phyloP scores from a whole-genome alignment of 2,329 filamentous ascomycete species.

The Apiospora malaysiana region DNA sequence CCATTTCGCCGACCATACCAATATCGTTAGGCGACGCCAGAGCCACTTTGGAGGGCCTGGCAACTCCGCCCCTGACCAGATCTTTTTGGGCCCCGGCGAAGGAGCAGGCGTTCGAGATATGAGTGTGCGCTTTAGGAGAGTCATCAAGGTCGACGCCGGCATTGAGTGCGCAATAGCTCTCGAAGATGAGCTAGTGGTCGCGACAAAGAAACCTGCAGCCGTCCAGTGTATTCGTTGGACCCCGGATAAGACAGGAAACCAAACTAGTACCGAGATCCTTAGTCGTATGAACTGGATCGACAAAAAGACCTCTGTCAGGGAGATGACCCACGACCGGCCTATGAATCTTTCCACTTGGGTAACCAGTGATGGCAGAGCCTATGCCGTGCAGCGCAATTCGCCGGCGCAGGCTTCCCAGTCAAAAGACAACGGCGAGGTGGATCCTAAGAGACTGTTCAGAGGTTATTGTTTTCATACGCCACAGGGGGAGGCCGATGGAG shows the following conservation, averaged over 20 bases:
- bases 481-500: conserved; percentile 61
- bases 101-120: conserved; percentile 83
- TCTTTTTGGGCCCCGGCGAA: conserved; percentile 79
- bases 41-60: conserved; percentile 64
- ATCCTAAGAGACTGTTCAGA: conserved; percentile 75
- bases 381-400: conserved; percentile 81
- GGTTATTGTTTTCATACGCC: conserved; percentile 91
- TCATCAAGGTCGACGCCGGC: conserved; percentile 96
- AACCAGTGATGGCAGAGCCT: conserved; percentile 84
- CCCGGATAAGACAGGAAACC: conserved; percentile 78
- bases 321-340: conserved; percentile 92
- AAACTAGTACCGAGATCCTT: conserved; percentile 89
- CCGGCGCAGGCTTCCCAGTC: conserved; percentile 39
- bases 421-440: conserved; percentile 48
- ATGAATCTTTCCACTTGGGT: conserved; percentile 98
- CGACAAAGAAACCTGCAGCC: conserved; percentile 89
- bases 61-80: conserved; percentile 62
- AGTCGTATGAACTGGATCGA: conserved; percentile 86
- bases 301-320: conserved; percentile 75
- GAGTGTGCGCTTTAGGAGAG: conserved; percentile 92
- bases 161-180: conserved; percentile 87
- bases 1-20: conserved; percentile 72
- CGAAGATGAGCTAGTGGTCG: conserved; percentile 91
- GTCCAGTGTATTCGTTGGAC: conserved; percentile 97
- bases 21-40: conserved; percentile 66